Evolutionary conservation across 179 eudicot genomes (phyloP).

Genomic region (Nepenthes alata): DNA sequence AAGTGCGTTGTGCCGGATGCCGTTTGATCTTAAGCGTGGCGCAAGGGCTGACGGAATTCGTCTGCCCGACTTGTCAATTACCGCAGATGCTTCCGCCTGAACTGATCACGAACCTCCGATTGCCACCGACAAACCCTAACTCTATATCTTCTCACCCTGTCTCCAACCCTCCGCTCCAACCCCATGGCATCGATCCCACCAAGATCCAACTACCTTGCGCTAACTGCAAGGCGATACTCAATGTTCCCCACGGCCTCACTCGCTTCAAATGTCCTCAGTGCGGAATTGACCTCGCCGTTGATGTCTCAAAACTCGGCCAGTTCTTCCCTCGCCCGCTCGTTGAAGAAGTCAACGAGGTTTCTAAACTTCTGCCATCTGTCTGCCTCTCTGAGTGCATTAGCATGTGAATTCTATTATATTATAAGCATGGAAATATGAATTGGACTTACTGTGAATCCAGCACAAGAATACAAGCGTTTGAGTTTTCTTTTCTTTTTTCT

Average conservation of each 20-base stretch:
- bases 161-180: conserved; percentile 10
- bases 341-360: conserved; percentile 93
- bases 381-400: neutral
- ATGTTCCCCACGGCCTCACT: conserved; percentile 81
- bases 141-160: neutral
- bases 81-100: conserved; percentile 90
- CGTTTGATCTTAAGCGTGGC: conserved; percentile 53
- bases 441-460: too few relatives aligned
- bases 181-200: conserved; percentile 73
- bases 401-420: too few relatives aligned
- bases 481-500: too few relatives aligned
- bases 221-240: conserved; percentile 80
- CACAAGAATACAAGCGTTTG: too few relatives aligned
- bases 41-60: conserved; percentile 52
- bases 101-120: conserved; percentile 8
- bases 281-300: conserved; percentile 57
- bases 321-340: conserved; percentile 26
- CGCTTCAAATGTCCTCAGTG: conserved; percentile 89
- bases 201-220: conserved; percentile 96
- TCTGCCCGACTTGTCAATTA: conserved; percentile 54
- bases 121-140: conserved; percentile 14
- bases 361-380: neutral
- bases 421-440: too few relatives aligned
- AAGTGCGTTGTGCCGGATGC: conserved; percentile 80
- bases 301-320: conserved; percentile 52